Conservation (phyloP, 1,284 basidiomycete genomes). For the Singerocomus rubriflavus region DNA sequence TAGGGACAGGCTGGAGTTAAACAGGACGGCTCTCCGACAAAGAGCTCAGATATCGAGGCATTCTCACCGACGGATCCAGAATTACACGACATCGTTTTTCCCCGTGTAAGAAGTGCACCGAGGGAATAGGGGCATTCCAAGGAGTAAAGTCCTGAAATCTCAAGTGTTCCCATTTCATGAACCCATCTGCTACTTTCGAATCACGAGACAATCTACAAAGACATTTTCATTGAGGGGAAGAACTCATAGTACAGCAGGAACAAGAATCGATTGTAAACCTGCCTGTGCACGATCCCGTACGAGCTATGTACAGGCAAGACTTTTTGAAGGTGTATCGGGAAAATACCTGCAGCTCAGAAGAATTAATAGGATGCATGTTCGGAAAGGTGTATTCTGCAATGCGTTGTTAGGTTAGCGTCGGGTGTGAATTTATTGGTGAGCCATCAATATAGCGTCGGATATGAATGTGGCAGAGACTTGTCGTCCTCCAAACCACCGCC, state of each 20-base stretch:
- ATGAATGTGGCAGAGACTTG: slow-evolving; percentile 85
- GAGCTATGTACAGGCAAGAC: slow-evolving; percentile 31
- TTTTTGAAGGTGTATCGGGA: slow-evolving; percentile 32
- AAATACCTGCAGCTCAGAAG: slow-evolving; percentile 32
- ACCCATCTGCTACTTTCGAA: slow-evolving; percentile 19
- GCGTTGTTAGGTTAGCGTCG: slow-evolving; percentile 27
- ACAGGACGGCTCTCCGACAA: background rate
- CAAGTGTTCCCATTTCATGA: slow-evolving; percentile 18
- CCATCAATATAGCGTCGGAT: slow-evolving; percentile 90
- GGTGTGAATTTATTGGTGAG: slow-evolving; percentile 59
- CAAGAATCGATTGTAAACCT: slow-evolving; percentile 31
- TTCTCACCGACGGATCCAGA: slow-evolving; percentile 10
- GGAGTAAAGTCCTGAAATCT: slow-evolving; percentile 6
- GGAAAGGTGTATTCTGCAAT: slow-evolving; percentile 28
- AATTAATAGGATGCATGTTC: slow-evolving; percentile 28
- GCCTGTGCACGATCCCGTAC: slow-evolving; percentile 34
- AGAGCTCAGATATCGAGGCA: slow-evolving; percentile 5
- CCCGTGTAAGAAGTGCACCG: background rate
- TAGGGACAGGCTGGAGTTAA: slow-evolving; percentile 4
- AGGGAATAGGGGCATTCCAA: background rate
- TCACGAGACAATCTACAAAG: slow-evolving; percentile 32
- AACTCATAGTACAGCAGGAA: slow-evolving; percentile 31
- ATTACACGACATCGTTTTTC: background rate
- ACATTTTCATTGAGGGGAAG: slow-evolving; percentile 28
- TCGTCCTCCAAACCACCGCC: slow-evolving; percentile 93